Conservation (phyloP, 495 filamentous ascomycete species). For the Aspergillus cristatus region DNA sequence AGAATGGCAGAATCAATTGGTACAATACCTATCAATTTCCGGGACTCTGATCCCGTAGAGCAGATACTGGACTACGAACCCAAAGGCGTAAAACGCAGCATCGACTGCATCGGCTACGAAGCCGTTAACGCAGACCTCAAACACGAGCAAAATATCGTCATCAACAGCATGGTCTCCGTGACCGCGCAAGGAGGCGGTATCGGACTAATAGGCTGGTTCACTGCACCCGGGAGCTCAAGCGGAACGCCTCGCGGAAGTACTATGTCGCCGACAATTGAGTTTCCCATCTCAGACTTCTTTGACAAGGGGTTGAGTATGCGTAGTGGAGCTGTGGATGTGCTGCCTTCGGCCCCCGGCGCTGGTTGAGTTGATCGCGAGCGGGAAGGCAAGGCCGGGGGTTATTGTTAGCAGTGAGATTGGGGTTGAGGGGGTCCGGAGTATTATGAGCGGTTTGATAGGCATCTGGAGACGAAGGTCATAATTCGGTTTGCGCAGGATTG, state of each 20-base stretch:
- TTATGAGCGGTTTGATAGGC: neutral
- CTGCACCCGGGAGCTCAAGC: neutral
- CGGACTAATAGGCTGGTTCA: neutral
- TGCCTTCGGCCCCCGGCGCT: neutral
- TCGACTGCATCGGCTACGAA: constrained; percentile 17
- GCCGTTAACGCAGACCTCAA: neutral
- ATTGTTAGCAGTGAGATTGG: neutral
- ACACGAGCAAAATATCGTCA: neutral
- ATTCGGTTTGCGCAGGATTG: neutral
- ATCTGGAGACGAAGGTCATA: neutral
- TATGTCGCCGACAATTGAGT: neutral
- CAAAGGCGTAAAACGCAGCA: constrained; percentile 2
- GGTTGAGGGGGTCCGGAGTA: neutral
- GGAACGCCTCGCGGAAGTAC: neutral
- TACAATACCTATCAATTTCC: constrained; percentile 4
- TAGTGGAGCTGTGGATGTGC: neutral
- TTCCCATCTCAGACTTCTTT: neutral
- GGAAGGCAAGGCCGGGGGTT: neutral
- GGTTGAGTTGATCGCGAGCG: neutral
- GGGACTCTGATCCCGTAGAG: constrained; percentile 2
- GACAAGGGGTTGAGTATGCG: neutral
- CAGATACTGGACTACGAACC: constrained; percentile 8
- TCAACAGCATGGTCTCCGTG: neutral
- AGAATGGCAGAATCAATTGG: constrained; percentile 6
- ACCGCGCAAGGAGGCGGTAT: neutral